Percentiles rank a stretch among this genome's conserved stretches.
These are phyloP conservation scores for Brettanomyces bruxellensis DNA, from an alignment of 805 yeast genomes.

Conservation along the genomic window DNA sequence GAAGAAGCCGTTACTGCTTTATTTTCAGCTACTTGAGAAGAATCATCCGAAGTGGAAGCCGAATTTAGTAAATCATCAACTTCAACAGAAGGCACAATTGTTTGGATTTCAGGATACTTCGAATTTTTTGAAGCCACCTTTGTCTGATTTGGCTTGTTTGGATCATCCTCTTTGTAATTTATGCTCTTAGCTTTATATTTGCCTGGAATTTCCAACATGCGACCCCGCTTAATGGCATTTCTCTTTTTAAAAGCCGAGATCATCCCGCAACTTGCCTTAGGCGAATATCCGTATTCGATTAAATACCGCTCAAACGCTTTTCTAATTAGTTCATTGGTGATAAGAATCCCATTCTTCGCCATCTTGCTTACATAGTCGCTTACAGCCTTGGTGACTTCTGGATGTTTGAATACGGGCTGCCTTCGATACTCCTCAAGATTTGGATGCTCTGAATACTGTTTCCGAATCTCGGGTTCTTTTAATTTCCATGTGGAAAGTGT, in stretches of 20 bases:
- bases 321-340: slow-evolving; percentile 22
- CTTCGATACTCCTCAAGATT: slow-evolving; percentile 19
- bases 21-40: neutral
- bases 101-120: neutral
- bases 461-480: slow-evolving; percentile 18
- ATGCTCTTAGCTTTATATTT: too few relatives aligned
- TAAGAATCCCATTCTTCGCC: slow-evolving; percentile 7
- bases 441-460: slow-evolving; percentile 17
- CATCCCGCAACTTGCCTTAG: slow-evolving; percentile 26
- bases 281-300: slow-evolving; percentile 15
- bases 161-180: neutral
- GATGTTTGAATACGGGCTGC: slow-evolving; percentile 25
- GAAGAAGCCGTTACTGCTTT: neutral
- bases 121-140: neutral
- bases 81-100: neutral
- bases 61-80: neutral
- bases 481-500: slow-evolving; percentile 27
- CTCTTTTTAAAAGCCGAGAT: slow-evolving; percentile 25
- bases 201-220: neutral
- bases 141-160: neutral
- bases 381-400: slow-evolving; percentile 24
- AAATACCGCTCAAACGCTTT: slow-evolving; percentile 10
- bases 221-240: slow-evolving; percentile 16
- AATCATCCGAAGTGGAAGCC: neutral
- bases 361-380: slow-evolving; percentile 17